Evolutionary conservation across 208 protist species (phyloP).

Genomic region (Crithidia brevicula): DNA sequence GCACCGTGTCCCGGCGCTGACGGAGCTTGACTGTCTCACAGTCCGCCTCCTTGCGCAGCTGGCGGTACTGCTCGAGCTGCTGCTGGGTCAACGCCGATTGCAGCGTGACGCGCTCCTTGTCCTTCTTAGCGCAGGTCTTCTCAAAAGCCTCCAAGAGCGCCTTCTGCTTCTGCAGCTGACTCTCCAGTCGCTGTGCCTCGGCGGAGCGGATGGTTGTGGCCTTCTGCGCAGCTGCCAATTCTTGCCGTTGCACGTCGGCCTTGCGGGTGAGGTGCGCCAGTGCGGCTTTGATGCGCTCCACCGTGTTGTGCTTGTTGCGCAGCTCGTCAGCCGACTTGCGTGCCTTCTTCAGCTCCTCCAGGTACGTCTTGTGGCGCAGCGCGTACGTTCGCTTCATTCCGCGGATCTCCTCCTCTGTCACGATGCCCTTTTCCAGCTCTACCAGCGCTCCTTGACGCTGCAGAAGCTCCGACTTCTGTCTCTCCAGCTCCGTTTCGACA

Average conservation of each 20-base stretch:
- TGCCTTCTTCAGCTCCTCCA: slow-evolving; percentile 75
- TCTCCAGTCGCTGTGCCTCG: slow-evolving; percentile 69
- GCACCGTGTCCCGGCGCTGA: slow-evolving; percentile 75
- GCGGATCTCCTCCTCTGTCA: slow-evolving; percentile 67
- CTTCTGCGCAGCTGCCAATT: slow-evolving; percentile 51
- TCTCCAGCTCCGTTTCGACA: slow-evolving; percentile 77
- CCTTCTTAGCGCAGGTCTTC: slow-evolving; percentile 58
- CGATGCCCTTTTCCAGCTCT: slow-evolving; percentile 72
- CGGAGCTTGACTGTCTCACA: slow-evolving; percentile 80
- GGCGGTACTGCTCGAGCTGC: slow-evolving; percentile 77
- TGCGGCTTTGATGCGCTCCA: slow-evolving; percentile 72
- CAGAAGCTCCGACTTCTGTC: slow-evolving; percentile 71
- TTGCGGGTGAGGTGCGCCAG: slow-evolving; percentile 75
- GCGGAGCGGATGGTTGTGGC: slow-evolving; percentile 56
- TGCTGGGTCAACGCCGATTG: slow-evolving; percentile 46
- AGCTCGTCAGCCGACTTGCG: slow-evolving; percentile 67
- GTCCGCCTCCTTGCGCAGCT: slow-evolving; percentile 82
- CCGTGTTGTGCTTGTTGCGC: slow-evolving; percentile 61
- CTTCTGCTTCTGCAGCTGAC: slow-evolving; percentile 69
- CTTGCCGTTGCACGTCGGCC: slow-evolving; percentile 57
- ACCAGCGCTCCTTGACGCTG: slow-evolving; percentile 57
- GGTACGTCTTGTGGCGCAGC: slow-evolving; percentile 74
- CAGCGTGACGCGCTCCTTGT: slow-evolving; percentile 44
- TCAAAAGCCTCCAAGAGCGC: slow-evolving; percentile 66
- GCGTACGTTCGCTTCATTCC: slow-evolving; percentile 84